These are phyloP conservation scores for Stenocarpella maydis DNA, from an alignment of 2,329 filamentous ascomycete species.

Conservation along the genomic window DNA sequence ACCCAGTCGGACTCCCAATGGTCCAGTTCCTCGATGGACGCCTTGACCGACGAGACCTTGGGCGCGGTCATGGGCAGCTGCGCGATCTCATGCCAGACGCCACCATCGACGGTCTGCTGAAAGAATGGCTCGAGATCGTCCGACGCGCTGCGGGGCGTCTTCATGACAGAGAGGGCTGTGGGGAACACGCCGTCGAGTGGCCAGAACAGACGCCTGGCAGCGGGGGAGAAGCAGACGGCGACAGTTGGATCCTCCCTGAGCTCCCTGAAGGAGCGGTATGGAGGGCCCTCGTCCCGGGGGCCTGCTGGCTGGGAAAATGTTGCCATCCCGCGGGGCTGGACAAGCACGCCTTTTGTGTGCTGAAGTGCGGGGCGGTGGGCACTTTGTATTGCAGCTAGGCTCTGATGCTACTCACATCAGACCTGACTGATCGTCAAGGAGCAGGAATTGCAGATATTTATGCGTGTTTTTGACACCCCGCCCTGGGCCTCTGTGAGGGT, in stretches of 20 bases:
- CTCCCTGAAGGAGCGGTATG: conserved; percentile 37
- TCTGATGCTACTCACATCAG: no score
- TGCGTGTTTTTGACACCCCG: no score
- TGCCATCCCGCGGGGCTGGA: neutral
- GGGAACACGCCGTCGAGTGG: conserved; percentile 39
- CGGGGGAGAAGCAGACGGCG: conserved; percentile 36
- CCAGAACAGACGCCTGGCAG: conserved; percentile 40
- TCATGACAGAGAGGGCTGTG: conserved; percentile 41
- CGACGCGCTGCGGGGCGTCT: conserved; percentile 31
- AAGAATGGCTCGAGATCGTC: conserved; percentile 40
- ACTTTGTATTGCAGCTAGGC: no score
- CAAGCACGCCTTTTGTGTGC: no score
- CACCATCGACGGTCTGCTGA: conserved; percentile 34
- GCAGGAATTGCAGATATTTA: no score
- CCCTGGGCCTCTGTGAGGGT: no score
- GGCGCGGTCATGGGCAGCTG: conserved; percentile 42
- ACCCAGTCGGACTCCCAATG: conserved; percentile 41
- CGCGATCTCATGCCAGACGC: conserved; percentile 42
- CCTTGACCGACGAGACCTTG: conserved; percentile 42
- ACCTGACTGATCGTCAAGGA: no score
- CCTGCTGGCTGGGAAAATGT: conserved; percentile 4
- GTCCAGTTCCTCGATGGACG: conserved; percentile 38
- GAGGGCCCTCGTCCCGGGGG: conserved; percentile 13
- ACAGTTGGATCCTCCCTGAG: conserved; percentile 33
- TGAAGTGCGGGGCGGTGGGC: no score